These are phyloP conservation scores for Ampelomyces quisqualis DNA, from an alignment of 2,329 filamentous ascomycete genomes.

Conservation along the genomic window DNA sequence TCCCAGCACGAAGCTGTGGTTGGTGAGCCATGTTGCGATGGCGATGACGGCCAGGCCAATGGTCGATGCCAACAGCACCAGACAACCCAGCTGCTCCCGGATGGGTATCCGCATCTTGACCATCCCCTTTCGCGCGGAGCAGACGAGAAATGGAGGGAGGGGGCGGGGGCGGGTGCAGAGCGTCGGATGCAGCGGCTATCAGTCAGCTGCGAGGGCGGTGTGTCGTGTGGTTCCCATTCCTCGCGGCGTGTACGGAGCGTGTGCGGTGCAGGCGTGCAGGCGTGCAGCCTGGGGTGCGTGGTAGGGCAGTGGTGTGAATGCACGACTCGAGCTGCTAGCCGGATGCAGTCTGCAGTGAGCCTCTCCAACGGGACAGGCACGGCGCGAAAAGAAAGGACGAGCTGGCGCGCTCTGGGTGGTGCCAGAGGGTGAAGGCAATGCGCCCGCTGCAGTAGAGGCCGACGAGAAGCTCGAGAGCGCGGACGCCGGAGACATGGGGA, in stretches of 20 bases:
- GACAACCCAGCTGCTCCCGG: constrained; percentile 77
- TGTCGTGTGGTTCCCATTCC: constrained; percentile 31
- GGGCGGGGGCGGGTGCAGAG: constrained; percentile 8
- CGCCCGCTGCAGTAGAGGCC: constrained; percentile 12
- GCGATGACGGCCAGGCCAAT: constrained; percentile 75
- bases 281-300: constrained; percentile 8
- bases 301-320: constrained; percentile 17
- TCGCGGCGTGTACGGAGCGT: constrained; percentile 9
- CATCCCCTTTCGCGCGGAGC: constrained; percentile 19
- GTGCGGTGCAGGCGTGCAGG: constrained; percentile 1
- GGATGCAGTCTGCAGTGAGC: constrained; percentile 17
- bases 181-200: constrained; percentile 9
- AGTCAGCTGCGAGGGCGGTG: constrained; percentile 16
- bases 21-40: constrained; percentile 68
- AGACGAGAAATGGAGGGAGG: constrained; percentile 1
- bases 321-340: constrained; percentile 18
- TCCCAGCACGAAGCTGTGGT: constrained; percentile 60
- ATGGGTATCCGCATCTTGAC: constrained; percentile 79
- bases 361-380: not conserved
- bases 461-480: constrained; percentile 8
- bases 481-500: constrained; percentile 20
- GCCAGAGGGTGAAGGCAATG: constrained; percentile 10
- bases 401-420: constrained; percentile 15
- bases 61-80: constrained; percentile 75
- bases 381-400: constrained; percentile 29